phyloP scores from a whole-genome alignment of 495 filamentous ascomycete species.

The Penicillium argentinense region DNA sequence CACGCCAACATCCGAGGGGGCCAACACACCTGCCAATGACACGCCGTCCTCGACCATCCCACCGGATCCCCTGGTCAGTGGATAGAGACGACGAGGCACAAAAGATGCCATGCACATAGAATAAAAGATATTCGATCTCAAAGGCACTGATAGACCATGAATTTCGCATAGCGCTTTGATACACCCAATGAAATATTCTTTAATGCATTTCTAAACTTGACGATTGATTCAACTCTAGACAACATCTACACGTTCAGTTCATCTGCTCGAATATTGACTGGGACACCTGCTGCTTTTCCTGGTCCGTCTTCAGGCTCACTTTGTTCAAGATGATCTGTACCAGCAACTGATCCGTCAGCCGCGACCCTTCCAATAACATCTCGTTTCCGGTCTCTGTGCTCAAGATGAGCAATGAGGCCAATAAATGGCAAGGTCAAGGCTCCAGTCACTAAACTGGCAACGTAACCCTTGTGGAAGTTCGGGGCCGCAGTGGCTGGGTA shows the following conservation, averaged over 20 bases:
- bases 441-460: conserved; percentile 35
- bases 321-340: background rate
- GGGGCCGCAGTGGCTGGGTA: conserved; percentile 36
- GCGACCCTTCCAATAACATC: conserved; percentile 23
- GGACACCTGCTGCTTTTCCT: background rate
- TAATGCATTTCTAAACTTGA: no score
- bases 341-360: background rate
- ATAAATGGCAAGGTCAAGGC: conserved; percentile 31
- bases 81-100: conserved; percentile 13
- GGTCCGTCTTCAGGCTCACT: conserved; percentile 1
- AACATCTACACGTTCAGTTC: conserved; percentile 7
- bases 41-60: conserved; percentile 6
- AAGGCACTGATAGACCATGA: conserved; percentile 3
- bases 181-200: background rate
- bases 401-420: conserved; percentile 28
- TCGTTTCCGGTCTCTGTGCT: conserved; percentile 28
- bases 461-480: conserved; percentile 33
- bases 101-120: background rate
- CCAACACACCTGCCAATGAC: conserved; percentile 12
- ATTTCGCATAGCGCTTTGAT: conserved; percentile 7
- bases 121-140: background rate
- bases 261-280: background rate
- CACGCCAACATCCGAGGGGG: conserved; percentile 12
- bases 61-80: conserved; percentile 38
- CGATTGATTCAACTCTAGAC: no score